Percentiles rank a stretch among this genome's conserved stretches.
Evolutionary conservation across 2,329 filamentous ascomycete genomes (phyloP).

Genomic region (Aschersonia sp.): DNA sequence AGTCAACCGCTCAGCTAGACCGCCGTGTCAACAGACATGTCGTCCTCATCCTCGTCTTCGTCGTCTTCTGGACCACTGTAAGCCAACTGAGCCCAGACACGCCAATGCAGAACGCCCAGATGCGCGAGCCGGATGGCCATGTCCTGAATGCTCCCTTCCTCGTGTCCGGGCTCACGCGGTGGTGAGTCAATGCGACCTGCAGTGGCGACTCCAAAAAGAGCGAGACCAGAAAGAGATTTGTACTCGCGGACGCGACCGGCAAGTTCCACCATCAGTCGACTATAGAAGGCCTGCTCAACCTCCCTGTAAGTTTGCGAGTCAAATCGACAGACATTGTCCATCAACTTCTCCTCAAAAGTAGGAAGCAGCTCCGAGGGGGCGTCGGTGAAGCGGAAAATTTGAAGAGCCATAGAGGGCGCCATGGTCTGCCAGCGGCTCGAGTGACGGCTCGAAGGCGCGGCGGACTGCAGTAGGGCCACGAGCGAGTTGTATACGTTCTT

Average conservation of each 20-base stretch:
- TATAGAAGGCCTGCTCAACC: slow-evolving; percentile 34
- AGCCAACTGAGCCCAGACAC: slow-evolving; percentile 67
- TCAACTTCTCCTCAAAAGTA: slow-evolving; percentile 34
- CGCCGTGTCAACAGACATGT: slow-evolving; percentile 15
- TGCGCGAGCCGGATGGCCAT: slow-evolving; percentile 71
- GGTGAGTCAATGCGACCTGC: slow-evolving; percentile 27
- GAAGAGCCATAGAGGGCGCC: slow-evolving; percentile 37
- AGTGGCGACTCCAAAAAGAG: slow-evolving; percentile 40
- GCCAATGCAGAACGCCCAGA: slow-evolving; percentile 76
- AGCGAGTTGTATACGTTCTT: slow-evolving; percentile 37
- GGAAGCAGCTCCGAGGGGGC: slow-evolving; percentile 32
- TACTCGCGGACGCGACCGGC: slow-evolving; percentile 36
- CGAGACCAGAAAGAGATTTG: slow-evolving; percentile 35
- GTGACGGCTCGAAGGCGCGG: slow-evolving; percentile 25
- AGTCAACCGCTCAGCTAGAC: background rate
- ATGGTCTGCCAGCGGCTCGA: slow-evolving; percentile 36
- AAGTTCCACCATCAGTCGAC: slow-evolving; percentile 32
- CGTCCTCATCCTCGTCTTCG: slow-evolving; percentile 24
- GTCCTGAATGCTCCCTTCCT: slow-evolving; percentile 44
- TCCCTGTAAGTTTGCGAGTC: slow-evolving; percentile 29
- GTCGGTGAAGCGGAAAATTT: slow-evolving; percentile 43
- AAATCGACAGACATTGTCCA: slow-evolving; percentile 26
- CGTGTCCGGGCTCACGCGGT: slow-evolving; percentile 25
- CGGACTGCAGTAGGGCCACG: slow-evolving; percentile 38
- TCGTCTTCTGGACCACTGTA: slow-evolving; percentile 36